Evolutionary conservation across 2,329 filamentous ascomycete species (phyloP), one percentile per base, ranked within the genome.

Genomic region (Curvularia hawaiiensis): DNA sequence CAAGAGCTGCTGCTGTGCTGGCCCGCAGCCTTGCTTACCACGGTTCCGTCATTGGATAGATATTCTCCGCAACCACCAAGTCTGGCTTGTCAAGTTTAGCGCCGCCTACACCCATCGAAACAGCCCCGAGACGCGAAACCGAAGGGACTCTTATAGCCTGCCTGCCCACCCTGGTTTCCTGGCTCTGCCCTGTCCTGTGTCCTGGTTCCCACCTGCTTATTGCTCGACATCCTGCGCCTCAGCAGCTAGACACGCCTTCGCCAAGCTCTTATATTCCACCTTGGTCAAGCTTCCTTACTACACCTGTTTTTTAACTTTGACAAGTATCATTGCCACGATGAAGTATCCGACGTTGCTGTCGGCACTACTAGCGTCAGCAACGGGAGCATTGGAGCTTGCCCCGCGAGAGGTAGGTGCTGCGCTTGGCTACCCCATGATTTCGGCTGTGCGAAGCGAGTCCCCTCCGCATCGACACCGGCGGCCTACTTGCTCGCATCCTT

Each of bases 361-460:
- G 51, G 66, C 70, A 31, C 63, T 67, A 47, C 56, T 76, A 64
- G 59, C 70, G 61, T 65, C 70, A 58, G 67, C 68, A 54, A 60
- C 65, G 35, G 55, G 60, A 35, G 73, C 71, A 41, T 60, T 75
- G 41, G 65, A 62, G 48, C 64, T 76, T 50, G 70, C 62, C 39
- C 61, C 68, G 38, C 69, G 74, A 58, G 66, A 75, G 58, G 75
- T 77, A 70, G 66, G 75, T 67, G 56, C 49, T 69, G 75, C 67
- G 56, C 49, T 69, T 72, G 69, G 69, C 66, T 63, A 58, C 41
- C 63, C 58, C 52, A 43, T 52, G 46, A 49, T 57, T 50, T 39
- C 47, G 45, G 41, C 41, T 46, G 14, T 41, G 52, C 47, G 63
- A 64, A 62, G 62, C 64, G 60, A 64, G 48, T 58, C 58, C 58